Conservation (phyloP, 148 eudicot species). For the Spergularia bocconei region DNA sequence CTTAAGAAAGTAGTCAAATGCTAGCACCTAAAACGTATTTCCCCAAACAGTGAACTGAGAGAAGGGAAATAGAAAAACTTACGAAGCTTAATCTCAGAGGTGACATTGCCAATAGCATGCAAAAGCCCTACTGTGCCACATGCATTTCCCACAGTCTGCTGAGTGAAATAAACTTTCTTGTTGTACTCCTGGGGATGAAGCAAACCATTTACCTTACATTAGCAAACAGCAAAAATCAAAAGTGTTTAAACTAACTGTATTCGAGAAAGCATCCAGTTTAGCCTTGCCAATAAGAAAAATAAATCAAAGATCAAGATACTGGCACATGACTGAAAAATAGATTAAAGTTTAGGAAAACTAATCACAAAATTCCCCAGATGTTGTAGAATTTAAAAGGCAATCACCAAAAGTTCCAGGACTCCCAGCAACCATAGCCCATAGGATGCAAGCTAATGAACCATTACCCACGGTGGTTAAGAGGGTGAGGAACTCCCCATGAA, state of each 20-base stretch:
- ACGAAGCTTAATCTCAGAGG: conserved; percentile 86
- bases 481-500: too few relatives aligned
- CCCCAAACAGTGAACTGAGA: neutral
- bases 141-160: conserved; percentile 99
- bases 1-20: neutral
- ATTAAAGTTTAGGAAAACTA: too few relatives aligned
- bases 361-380: too few relatives aligned
- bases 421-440: too few relatives aligned
- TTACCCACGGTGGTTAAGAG: too few relatives aligned
- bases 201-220: neutral
- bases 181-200: conserved; percentile 45
- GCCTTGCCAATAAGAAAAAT: too few relatives aligned
- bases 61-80: conserved; percentile 21
- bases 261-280: neutral
- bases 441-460: too few relatives aligned
- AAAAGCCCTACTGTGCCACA: conserved; percentile 97
- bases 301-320: too few relatives aligned
- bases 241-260: neutral
- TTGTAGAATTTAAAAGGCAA: too few relatives aligned
- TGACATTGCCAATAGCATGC: conserved; percentile 88
- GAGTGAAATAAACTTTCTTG: conserved; percentile 71
- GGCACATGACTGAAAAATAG: too few relatives aligned
- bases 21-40: neutral
- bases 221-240: neutral
- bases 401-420: too few relatives aligned